These are phyloP conservation scores for Carex littledalei DNA, from an alignment of 176 grass and related monocot species.

Conservation along the genomic window DNA sequence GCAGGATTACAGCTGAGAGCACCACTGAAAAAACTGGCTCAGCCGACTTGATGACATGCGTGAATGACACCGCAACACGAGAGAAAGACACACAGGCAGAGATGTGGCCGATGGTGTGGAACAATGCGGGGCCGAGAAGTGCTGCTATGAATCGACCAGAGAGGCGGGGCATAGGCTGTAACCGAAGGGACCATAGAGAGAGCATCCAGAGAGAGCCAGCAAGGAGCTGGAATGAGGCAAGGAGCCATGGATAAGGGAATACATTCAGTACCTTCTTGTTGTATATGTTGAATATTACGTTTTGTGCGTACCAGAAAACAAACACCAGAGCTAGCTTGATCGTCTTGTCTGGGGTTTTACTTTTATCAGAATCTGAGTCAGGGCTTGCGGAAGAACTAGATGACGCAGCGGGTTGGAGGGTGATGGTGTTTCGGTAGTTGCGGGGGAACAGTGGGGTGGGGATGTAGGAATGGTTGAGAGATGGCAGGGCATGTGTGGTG, in stretches of 20 bases:
- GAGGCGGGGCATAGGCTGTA: conserved; percentile 29
- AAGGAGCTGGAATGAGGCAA: conserved; percentile 41
- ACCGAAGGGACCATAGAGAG: conserved; percentile 23
- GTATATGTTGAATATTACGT: conserved; percentile 44
- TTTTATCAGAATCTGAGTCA: not conserved
- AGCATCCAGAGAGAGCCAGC: conserved; percentile 38
- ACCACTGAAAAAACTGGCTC: conserved; percentile 45
- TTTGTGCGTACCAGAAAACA: conserved; percentile 39
- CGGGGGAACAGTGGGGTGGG: not conserved
- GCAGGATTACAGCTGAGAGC: conserved; percentile 25
- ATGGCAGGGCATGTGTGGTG: conserved; percentile 47
- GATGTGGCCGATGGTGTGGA: conserved; percentile 40
- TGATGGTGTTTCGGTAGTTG: not conserved
- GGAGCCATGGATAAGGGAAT: conserved; percentile 45
- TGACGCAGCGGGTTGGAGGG: not conserved
- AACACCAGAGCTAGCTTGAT: conserved; percentile 31
- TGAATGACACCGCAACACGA: conserved; percentile 44
- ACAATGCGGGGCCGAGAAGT: conserved; percentile 37
- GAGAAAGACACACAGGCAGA: conserved; percentile 48
- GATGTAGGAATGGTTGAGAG: not conserved
- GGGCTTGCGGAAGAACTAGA: not conserved
- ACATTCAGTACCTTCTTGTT: conserved; percentile 47
- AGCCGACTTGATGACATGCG: conserved; percentile 38
- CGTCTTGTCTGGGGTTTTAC: not conserved
- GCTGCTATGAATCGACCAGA: conserved; percentile 24